Evolutionary conservation across 495 filamentous ascomycete species (phyloP), one percentile per base, ranked within the genome.

Genomic region (Xanthoparmelia taractica): DNA sequence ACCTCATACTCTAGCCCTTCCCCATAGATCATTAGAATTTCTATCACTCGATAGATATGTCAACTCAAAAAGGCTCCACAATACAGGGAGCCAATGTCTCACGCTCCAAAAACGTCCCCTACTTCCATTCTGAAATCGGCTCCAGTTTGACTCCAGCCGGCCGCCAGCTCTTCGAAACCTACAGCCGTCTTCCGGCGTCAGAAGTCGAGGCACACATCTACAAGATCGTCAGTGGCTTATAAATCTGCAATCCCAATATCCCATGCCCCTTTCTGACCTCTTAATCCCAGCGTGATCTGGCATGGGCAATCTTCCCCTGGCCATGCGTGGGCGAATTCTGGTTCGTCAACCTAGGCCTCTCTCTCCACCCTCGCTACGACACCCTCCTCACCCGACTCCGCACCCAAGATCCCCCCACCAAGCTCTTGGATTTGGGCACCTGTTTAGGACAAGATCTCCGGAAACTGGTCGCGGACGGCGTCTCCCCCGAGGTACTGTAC

Each of bases 291-390:
- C 64, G 64, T 18, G 59, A 66, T 33, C 4, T 37, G 2, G 64
- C 59, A 10, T 66, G 64, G 64, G 59, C 57, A 31, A 37, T 62
- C 12, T 66, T 62, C 52, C 64, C 64, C 8, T 61, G 59, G 58
- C 73, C 74, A 8, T 80, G 77, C 58, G 65, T 79, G 55, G 75
- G 78, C 13, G 62, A 45, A 70, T 77, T 60, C 60, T 75, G 27
- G 66, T 79, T 68, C 64, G 72, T 64, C 55, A 67, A 47, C 34
- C 73, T 40, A 43, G 68, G 62, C 36, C 59, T 66, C 38, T 57
- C 36, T 7, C 4, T 57, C 10, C 64, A 66, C 34, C 64, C 64
- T 47, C 27, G 37, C 10, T 66, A 66, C 36, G 11, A 34, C 4
- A 7, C 12, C 10, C n/a, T 66, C 20, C 59, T 66, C 50, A 25